Evolutionary conservation across 2,329 filamentous ascomycete genomes (phyloP).

Genomic region (Zymoseptoria pseudotritici): DNA sequence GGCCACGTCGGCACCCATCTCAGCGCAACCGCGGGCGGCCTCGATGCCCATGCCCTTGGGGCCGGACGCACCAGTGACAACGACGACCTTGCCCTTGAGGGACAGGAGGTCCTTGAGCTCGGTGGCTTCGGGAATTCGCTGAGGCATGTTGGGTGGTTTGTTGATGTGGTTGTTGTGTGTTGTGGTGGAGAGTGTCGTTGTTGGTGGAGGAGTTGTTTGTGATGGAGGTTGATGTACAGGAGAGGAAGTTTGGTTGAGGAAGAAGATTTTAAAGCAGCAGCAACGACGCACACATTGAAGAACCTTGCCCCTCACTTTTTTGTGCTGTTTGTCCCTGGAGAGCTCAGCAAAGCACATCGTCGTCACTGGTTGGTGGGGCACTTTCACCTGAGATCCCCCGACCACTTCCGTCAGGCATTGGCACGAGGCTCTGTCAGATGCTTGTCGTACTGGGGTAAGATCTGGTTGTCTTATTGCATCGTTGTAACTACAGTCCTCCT

Average conservation of each 20-base stretch:
- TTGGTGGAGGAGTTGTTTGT: neutral
- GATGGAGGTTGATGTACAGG: neutral
- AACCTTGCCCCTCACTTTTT: neutral
- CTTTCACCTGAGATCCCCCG: neutral
- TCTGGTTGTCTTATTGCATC: neutral
- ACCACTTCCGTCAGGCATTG: neutral
- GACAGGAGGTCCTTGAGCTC: slow-evolving; percentile 50
- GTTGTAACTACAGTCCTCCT: neutral
- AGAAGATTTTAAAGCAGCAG: neutral
- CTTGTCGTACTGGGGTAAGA: neutral
- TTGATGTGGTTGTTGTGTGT: slow-evolving; percentile 5
- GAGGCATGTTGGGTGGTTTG: slow-evolving; percentile 40
- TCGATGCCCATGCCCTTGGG: slow-evolving; percentile 63
- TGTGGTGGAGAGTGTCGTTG: neutral
- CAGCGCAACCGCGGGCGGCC: slow-evolving; percentile 57
- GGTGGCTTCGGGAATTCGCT: slow-evolving; percentile 49
- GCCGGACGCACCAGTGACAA: slow-evolving; percentile 49
- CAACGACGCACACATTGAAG: neutral
- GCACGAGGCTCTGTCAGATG: neutral
- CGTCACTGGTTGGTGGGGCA: neutral
- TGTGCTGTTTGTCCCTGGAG: neutral
- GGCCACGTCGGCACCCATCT: slow-evolving; percentile 57
- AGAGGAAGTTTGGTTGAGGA: neutral
- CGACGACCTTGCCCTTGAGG: slow-evolving; percentile 48
- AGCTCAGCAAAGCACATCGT: neutral